Base-by-base conservation (phyloP, 2,329 filamentous ascomycete species). In the Leptographium galeiforme region DNA sequence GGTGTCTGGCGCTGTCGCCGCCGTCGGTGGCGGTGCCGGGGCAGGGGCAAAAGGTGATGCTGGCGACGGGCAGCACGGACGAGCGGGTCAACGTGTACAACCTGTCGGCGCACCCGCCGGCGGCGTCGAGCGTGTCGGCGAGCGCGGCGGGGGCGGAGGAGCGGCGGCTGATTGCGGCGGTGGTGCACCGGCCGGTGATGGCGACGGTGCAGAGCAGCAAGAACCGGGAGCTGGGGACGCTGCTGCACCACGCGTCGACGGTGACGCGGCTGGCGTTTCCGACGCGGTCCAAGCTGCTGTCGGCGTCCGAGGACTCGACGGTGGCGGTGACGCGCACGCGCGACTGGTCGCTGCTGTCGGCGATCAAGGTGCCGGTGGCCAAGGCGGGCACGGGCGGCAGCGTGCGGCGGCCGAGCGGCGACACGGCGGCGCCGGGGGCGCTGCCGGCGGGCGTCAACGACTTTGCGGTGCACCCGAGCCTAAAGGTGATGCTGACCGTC, bases 401-500 rank as follows among this genome's bases (percentile, higher is more conserved):
- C 6, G 32, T 55, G 48, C 53, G 38, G 16, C 77, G 90, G 58
- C 90, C 91, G 11, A 91, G 84, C 60, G 91, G 91, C 55, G 91
- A 96, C 67, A 97, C 91, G 18, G 89, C 89, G 8, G 83, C 85
- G 2, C 78, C 84, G 12, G 89, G 89, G 18, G 86, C 82, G 48
- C 81, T 85, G 32, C 90, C 90, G 0, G 80, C 84, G n/a, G 93
- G 93, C 18, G 81, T 97, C 60, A 97, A 95, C 66, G 87, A 90
- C 66, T 95, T 98, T 66, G 89, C 91, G 2, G 85, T 98, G 32
- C 93, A 98, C 66, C 91, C 93, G 0, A 94, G 87, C 66, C 88
- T 95, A 78, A 97, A 96, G 71, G 74, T 98, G 50, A 95, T 97
- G 87, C 81, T 98, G 56, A 94, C 82, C 61, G 89, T 97, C 10